phyloP scores from a whole-genome alignment of 169 alveolate genomes.

The Sarcocystis neurona region DNA sequence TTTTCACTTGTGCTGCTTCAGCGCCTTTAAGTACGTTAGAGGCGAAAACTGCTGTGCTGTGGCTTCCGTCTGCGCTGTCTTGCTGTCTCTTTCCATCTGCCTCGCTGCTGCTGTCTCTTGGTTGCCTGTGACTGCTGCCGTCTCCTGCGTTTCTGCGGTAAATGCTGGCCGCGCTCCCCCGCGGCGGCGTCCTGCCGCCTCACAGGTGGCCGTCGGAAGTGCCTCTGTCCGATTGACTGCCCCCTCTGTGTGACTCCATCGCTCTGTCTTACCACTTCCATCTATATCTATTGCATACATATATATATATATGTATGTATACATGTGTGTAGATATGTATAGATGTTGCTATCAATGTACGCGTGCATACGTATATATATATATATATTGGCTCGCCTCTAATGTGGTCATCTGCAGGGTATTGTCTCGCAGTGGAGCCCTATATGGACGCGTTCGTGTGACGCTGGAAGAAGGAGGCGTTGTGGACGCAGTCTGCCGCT shows the following conservation, averaged over 20 bases:
- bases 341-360: neutral
- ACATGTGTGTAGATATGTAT: neutral
- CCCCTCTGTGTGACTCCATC: neutral
- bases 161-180: neutral
- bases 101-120: neutral
- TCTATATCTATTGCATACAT: neutral
- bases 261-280: neutral
- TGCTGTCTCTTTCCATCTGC: neutral
- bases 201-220: neutral
- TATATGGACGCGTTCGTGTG: neutral
- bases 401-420: neutral
- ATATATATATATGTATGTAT: no score
- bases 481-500: neutral
- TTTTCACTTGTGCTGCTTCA: no score
- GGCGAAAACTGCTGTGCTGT: no score
- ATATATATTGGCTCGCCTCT: neutral
- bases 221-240: neutral
- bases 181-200: neutral
- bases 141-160: neutral
- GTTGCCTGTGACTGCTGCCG: neutral
- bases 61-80: neutral
- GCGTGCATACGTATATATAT: neutral
- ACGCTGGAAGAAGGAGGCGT: constrained; percentile 7
- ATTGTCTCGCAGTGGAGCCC: neutral
- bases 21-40: no score